Percentiles rank a stretch among this genome's conserved stretches.
Conservation (phyloP, 352 stramenopile genomes). For the Blastocystis sp. region DNA sequence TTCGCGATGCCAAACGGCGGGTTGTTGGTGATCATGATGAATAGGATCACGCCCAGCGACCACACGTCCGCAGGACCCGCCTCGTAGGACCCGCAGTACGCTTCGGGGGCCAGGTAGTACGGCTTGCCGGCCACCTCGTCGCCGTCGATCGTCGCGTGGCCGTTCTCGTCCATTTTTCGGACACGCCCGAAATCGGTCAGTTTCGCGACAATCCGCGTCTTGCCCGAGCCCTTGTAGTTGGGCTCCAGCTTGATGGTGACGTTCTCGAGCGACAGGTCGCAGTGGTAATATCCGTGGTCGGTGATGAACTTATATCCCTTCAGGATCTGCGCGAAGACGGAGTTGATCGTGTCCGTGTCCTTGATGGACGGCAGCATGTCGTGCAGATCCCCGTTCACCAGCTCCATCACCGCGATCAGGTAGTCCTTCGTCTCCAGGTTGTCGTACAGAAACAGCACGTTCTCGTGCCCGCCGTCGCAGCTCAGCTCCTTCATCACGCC, state of each 20-base stretch:
- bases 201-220: constrained; percentile 34
- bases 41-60: constrained; percentile 62
- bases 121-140: constrained; percentile 66
- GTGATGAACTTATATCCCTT: constrained; percentile 62
- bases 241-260: constrained; percentile 59
- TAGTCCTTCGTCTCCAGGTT: constrained; percentile 62
- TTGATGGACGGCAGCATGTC: constrained; percentile 45
- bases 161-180: constrained; percentile 21
- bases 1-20: constrained; percentile 65
- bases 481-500: constrained; percentile 67
- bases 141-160: constrained; percentile 3
- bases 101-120: constrained; percentile 68
- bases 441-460: constrained; percentile 63
- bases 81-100: constrained; percentile 54
- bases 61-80: constrained; percentile 66
- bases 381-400: constrained; percentile 68
- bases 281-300: constrained; percentile 59
- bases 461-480: constrained; percentile 30
- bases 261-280: constrained; percentile 67
- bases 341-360: background rate
- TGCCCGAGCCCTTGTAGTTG: constrained; percentile 53
- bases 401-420: constrained; percentile 66
- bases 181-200: constrained; percentile 65
- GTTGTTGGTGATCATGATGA: constrained; percentile 62
- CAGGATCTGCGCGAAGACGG: constrained; percentile 58